Evolutionary conservation across 2,329 filamentous ascomycete species (phyloP).

Genomic region (Trichoderma sp.): DNA sequence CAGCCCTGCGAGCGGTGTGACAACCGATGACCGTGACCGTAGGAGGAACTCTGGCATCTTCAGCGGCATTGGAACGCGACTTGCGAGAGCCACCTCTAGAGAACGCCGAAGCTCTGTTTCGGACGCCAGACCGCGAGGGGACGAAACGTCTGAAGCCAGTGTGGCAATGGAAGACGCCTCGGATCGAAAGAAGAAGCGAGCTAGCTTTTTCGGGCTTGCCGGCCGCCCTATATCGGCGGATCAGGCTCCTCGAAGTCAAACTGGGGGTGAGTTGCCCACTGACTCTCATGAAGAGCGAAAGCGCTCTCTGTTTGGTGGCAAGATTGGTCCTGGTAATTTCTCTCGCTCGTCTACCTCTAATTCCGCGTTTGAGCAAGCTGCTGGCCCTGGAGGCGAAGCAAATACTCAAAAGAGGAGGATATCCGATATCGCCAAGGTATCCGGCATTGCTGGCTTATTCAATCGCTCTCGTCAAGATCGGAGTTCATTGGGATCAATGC

Average conservation of each 20-base stretch:
- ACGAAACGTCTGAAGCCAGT: slow-evolving; percentile 50
- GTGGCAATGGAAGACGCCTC: slow-evolving; percentile 44
- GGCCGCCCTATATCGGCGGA: slow-evolving; percentile 35
- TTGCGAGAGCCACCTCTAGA: slow-evolving; percentile 42
- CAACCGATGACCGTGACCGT: slow-evolving; percentile 45
- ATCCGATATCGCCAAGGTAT: slow-evolving; percentile 42
- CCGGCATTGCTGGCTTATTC: slow-evolving; percentile 41
- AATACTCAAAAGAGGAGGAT: slow-evolving; percentile 50
- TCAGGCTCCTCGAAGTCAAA: slow-evolving; percentile 19
- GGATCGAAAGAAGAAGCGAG: slow-evolving; percentile 45
- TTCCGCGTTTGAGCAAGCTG: slow-evolving; percentile 33
- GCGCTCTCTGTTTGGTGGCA: slow-evolving; percentile 45
- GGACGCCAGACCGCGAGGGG: slow-evolving; percentile 37
- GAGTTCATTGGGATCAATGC: not conserved
- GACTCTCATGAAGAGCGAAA: slow-evolving; percentile 43
- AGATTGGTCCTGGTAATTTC: slow-evolving; percentile 30
- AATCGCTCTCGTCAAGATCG: slow-evolving; percentile 32
- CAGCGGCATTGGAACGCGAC: slow-evolving; percentile 54
- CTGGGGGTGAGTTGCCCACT: slow-evolving; percentile 23
- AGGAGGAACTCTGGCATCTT: slow-evolving; percentile 52
- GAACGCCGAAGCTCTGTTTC: slow-evolving; percentile 40
- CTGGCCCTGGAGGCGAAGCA: slow-evolving; percentile 13
- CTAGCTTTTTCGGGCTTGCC: slow-evolving; percentile 45
- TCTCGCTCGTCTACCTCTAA: slow-evolving; percentile 35
- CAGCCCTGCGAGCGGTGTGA: slow-evolving; percentile 37